phyloP scores from a whole-genome alignment of 768 basidiomycete species.

The Lactarius trivialis region DNA sequence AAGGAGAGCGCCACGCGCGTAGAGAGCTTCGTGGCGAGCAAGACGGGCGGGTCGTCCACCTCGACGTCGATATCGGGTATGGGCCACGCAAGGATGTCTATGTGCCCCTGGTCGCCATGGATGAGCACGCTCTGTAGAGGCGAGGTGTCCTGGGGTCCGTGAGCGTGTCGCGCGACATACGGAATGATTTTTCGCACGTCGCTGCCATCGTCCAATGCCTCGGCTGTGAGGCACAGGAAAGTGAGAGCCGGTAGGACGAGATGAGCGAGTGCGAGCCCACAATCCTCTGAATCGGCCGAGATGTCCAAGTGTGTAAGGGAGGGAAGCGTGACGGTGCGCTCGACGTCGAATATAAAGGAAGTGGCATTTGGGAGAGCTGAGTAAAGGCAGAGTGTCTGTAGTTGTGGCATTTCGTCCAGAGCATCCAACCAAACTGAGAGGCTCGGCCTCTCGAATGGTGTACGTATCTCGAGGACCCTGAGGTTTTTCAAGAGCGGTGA shows the following conservation, averaged over 20 bases:
- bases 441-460: too few species aligned
- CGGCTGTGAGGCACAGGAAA: neutral
- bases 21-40: neutral
- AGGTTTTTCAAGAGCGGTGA: too few species aligned
- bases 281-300: too few species aligned
- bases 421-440: too few species aligned
- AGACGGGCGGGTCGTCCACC: too few species aligned
- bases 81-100: neutral
- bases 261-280: too few species aligned
- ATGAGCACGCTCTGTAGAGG: constrained; percentile 5
- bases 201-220: neutral
- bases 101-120: fast-evolving
- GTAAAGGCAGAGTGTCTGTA: too few species aligned
- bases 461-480: neutral
- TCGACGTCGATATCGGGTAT: neutral
- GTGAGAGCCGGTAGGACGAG: too few species aligned
- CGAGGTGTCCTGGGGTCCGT: neutral
- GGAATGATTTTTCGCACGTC: constrained; percentile 1
- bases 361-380: neutral
- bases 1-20: neutral
- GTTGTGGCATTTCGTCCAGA: too few species aligned
- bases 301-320: too few species aligned
- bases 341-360: neutral
- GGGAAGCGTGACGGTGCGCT: too few species aligned
- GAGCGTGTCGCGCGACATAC: neutral